Percentiles rank a stretch among this genome's conserved stretches.
Conservation (phyloP, 1,139 yeast species). For the Yamadazyma buinensis region DNA sequence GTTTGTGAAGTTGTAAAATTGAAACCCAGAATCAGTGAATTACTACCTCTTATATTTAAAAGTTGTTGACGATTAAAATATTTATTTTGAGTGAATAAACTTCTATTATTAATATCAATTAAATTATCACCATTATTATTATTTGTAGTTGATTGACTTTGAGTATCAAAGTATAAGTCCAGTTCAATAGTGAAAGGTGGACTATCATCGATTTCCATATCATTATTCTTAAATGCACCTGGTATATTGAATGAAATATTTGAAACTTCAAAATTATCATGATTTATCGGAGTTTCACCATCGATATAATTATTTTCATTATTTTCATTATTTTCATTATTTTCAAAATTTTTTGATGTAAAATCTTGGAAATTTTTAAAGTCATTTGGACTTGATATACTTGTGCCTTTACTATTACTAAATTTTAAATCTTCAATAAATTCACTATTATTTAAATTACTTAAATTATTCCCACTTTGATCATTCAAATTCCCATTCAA, state of each 20-base stretch:
- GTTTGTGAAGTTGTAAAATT: background rate
- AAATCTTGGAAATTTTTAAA: too few species aligned
- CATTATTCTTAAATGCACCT: slow-evolving; percentile 26
- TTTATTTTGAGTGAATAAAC: slow-evolving; percentile 14
- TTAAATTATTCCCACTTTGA: too few species aligned
- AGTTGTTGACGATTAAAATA: slow-evolving; percentile 12
- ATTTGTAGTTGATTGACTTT: slow-evolving; percentile 6
- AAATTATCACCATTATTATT: background rate
- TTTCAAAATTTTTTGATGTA: too few species aligned
- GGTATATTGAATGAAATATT: slow-evolving; percentile 22
- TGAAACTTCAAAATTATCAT: background rate
- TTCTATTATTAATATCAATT: slow-evolving; percentile 3
- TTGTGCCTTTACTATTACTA: too few species aligned
- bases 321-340: background rate
- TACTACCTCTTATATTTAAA: slow-evolving; percentile 2
- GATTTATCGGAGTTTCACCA: background rate
- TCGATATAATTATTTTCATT: background rate
- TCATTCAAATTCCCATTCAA: too few species aligned
- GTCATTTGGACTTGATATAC: too few species aligned
- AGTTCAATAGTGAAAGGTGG: slow-evolving; percentile 40
- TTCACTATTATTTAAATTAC: too few species aligned
- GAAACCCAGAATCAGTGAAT: slow-evolving; percentile 3
- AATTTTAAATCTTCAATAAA: too few species aligned
- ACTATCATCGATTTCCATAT: slow-evolving; percentile 39
- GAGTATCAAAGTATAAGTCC: slow-evolving; percentile 23